Conservation (phyloP, 73 alveolate genomes). For the Stentor roeselii region DNA sequence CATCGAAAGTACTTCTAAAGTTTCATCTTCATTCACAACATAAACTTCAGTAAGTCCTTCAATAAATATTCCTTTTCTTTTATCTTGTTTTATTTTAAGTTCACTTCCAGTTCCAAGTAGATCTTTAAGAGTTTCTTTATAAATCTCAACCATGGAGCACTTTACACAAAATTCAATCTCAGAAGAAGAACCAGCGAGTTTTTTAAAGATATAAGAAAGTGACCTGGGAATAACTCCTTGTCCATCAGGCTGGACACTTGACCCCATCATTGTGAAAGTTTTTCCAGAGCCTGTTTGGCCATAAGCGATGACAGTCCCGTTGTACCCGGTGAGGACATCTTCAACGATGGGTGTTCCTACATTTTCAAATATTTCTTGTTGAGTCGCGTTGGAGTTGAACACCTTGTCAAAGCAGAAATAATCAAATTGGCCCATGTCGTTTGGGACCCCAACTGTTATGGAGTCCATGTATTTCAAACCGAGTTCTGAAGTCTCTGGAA, state of each 20-base stretch:
- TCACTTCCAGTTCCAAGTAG: constrained; percentile 36
- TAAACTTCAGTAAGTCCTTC: constrained; percentile 96
- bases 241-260: not conserved
- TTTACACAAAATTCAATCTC: constrained; percentile 52
- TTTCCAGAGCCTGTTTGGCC: constrained; percentile 77
- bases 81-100: constrained; percentile 87
- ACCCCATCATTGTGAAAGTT: constrained; percentile 66
- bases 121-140: constrained; percentile 81
- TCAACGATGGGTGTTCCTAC: constrained; percentile 52
- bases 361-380: constrained; percentile 51
- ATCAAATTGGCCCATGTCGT: not conserved
- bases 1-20: constrained; percentile 73
- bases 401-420: not conserved
- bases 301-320: constrained; percentile 63
- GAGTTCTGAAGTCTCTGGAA: constrained; percentile 1
- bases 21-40: constrained; percentile 87
- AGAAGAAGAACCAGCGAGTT: not conserved
- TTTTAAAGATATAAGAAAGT: not conserved
- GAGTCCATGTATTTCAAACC: not conserved
- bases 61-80: constrained; percentile 93
- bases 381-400: constrained; percentile 42
- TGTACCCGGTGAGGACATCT: constrained; percentile 55
- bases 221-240: constrained; percentile 35
- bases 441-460: not conserved
- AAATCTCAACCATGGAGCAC: constrained; percentile 73